Evolutionary conservation across 2,329 filamentous ascomycete genomes (phyloP), one percentile per base, ranked within the genome.

Genomic region (Tolypocladium nubicola): DNA sequence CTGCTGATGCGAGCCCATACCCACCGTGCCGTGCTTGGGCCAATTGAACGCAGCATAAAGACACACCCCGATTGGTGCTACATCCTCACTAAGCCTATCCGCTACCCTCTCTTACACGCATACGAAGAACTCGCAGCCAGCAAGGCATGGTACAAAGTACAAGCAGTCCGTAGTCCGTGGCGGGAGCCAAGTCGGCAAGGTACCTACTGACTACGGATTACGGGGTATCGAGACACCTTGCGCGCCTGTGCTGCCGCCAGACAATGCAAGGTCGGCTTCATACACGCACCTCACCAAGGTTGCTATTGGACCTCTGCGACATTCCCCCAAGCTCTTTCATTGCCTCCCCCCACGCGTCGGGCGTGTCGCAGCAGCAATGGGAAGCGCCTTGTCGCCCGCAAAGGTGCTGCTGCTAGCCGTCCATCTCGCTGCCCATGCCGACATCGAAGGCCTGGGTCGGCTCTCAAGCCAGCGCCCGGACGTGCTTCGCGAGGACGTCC

Each of bases 341-440:
- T 35, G 47, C 47, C 47, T 37, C 30, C 33, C 26, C 19, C 11
- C 30, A 52, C 30, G 47, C 47, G 16, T 52, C 33, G 30, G 30
- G 47, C 47, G 47, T 35, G 47, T 21, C 26, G 13, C 45, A n/a
- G 54, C 45, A 56, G 49, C 49, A 39, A 70, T 70, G 67, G 62
- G 59, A 39, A 57, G 58, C 56, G 67, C 73, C 50, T 75, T 89
- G 57, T 85, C 86, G 13, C 76, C 84, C 54, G 79, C 86, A 57
- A 88, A 90, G 69, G 82, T 86, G 62, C 75, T 90, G 58, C 80
- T 94, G 58, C 80, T 93, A 54, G 87, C 89, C 50, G 85, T 85
- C 26, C 83, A 90, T 65, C 80, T 86, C 64, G 84, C 89, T 56
- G 80, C 81, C 60, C 81, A 82, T 64, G 79, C 83, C 66, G 82